phyloP scores from a whole-genome alignment of 2,329 filamentous ascomycete species.

The Talaromyces piceae region DNA sequence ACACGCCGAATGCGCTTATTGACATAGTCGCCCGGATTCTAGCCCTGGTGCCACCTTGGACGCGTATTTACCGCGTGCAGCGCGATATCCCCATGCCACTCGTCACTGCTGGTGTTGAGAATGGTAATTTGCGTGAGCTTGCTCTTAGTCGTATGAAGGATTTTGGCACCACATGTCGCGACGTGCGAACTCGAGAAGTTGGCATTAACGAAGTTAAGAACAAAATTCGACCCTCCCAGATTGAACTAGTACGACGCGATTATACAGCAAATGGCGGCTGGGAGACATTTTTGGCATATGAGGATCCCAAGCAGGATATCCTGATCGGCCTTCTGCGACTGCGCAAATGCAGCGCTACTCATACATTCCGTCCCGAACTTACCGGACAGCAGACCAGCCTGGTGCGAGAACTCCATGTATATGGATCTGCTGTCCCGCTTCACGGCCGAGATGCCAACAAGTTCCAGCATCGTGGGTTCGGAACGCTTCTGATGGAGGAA shows the following conservation, averaged over 20 bases:
- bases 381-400: slow-evolving; percentile 80
- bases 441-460: slow-evolving; percentile 92
- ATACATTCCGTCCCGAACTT: slow-evolving; percentile 87
- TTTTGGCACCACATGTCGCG: slow-evolving; percentile 92
- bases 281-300: slow-evolving; percentile 97
- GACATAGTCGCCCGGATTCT: slow-evolving; percentile 95
- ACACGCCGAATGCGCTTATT: slow-evolving; percentile 92
- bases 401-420: slow-evolving; percentile 91
- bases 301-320: slow-evolving; percentile 97
- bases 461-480: slow-evolving; percentile 97
- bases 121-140: slow-evolving; percentile 89
- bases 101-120: slow-evolving; percentile 97
- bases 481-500: slow-evolving; percentile 94
- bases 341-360: slow-evolving; percentile 81
- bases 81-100: slow-evolving; percentile 99
- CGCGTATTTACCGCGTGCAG: slow-evolving; percentile 95
- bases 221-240: slow-evolving; percentile 93
- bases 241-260: slow-evolving; percentile 88
- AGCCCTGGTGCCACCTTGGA: slow-evolving; percentile 93
- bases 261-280: slow-evolving; percentile 94
- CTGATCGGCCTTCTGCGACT: slow-evolving; percentile 83
- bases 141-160: slow-evolving; percentile 98
- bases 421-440: slow-evolving; percentile 93
- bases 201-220: slow-evolving; percentile 99
- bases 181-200: slow-evolving; percentile 92